Conservation (phyloP, 768 basidiomycete genomes). For the Kwoniella newhampshirensis region DNA sequence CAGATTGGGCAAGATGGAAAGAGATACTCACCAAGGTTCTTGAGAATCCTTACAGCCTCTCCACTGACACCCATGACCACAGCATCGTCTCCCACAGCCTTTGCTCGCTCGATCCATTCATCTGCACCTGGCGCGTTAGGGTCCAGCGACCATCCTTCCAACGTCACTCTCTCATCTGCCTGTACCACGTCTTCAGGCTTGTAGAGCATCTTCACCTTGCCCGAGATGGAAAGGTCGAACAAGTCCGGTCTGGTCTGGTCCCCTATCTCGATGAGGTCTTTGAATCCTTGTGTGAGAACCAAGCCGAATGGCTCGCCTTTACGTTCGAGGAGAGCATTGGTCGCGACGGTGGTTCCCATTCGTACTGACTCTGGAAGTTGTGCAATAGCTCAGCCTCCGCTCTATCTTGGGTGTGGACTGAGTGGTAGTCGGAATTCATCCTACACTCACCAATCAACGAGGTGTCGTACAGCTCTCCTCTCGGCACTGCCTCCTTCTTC, state of each 20-base stretch:
- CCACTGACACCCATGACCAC: conserved; percentile 50
- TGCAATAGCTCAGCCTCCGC: neutral
- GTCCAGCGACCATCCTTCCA: conserved; percentile 36
- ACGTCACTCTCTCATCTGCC: conserved; percentile 34
- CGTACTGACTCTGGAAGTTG: conserved; percentile 16
- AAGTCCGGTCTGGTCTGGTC: conserved; percentile 64
- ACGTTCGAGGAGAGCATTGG: conserved; percentile 40
- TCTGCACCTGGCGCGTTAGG: conserved; percentile 25
- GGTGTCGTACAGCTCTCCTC: conserved; percentile 33
- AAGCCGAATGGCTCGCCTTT: conserved; percentile 40
- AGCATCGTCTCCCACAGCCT: conserved; percentile 34
- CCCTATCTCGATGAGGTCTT: conserved; percentile 32
- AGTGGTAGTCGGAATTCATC: neutral
- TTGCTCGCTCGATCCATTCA: conserved; percentile 19
- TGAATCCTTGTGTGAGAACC: conserved; percentile 41
- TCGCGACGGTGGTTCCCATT: conserved; percentile 36
- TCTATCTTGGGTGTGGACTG: neutral
- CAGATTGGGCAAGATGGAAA: no score
- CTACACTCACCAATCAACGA: conserved; percentile 28
- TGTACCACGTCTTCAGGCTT: conserved; percentile 60
- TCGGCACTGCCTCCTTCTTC: conserved; percentile 11
- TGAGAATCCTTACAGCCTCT: conserved; percentile 67
- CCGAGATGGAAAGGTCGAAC: conserved; percentile 69
- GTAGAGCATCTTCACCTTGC: conserved; percentile 34
- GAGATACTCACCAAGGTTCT: conserved; percentile 60